Base-by-base conservation (phyloP, 495 filamentous ascomycete genomes). In the Aspergillus taichungensis region DNA sequence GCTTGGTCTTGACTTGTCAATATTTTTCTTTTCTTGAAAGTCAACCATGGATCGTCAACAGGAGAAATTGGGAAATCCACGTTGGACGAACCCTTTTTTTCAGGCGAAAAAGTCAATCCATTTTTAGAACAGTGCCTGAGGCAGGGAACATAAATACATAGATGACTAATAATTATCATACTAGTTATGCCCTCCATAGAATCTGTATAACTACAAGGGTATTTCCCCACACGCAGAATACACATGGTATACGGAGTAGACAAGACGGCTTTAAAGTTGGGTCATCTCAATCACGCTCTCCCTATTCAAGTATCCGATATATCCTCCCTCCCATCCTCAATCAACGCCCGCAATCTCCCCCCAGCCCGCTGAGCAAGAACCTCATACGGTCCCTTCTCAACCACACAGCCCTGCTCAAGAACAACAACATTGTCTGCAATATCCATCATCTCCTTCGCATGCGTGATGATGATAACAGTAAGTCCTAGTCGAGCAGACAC, bases 381-480 rank as follows among this genome's bases (percentile, higher is more conserved):
- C 12, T 72, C 55, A 59, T 81, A 89, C 5, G 58, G 41, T 0
- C 87, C 87, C 34, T 72, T 61, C 52, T 92, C 87, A 0, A 83
- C 78, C 5, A 87, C 75, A 12, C 52, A 43, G 3, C 87, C 88
- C 1, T 74, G 61, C 30, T 88, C 84, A 8, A 95, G 46, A 45
- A 94, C 75, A 4, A 88, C 64, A 6, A 94, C 64, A 46, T 77
- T 66, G 50, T 86, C 80, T 5, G 82, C 85, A 37, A 84, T 78
- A 40, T 74, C 68, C 80, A 95, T 94, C 87, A 94, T 94, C 58
- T 88, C 83, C 48, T 68, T 70, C 24, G 69, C 70, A 65, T 94
- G 89, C 52, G 87, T 94, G 27, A 95, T 78, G 13, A 87, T 77
- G 40, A 95, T 55, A 0, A 77, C 70, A 0, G 73, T 75, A 11